These are phyloP conservation scores for Amanita phalloides DNA, from an alignment of 768 basidiomycete genomes.

Conservation along the genomic window DNA sequence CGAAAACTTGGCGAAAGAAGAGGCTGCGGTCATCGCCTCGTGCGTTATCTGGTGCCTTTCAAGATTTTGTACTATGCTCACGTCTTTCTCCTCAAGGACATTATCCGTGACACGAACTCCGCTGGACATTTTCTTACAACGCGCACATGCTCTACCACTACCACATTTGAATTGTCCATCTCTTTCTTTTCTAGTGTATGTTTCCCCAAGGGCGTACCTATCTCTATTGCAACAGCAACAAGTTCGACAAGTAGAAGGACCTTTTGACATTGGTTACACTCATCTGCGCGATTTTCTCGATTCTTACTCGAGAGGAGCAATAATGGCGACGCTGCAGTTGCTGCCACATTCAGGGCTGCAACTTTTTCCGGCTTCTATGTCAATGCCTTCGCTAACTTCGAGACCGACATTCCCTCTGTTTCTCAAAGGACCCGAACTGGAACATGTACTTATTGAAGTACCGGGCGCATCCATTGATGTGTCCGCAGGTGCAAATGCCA, in stretches of 20 bases:
- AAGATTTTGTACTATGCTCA: not conserved
- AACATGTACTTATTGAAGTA: slow-evolving; percentile 40
- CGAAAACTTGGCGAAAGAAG: slow-evolving; percentile 38
- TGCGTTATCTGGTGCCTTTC: slow-evolving; percentile 20
- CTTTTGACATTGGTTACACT: slow-evolving; percentile 37
- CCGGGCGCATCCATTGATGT: slow-evolving; percentile 16
- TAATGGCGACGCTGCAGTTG: slow-evolving; percentile 44
- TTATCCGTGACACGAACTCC: slow-evolving; percentile 32
- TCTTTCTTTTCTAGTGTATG: slow-evolving; percentile 59
- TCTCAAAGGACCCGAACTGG: slow-evolving; percentile 31
- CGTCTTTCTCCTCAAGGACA: slow-evolving; percentile 19
- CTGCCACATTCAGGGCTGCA: slow-evolving; percentile 22
- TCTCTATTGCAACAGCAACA: slow-evolving; percentile 33
- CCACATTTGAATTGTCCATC: slow-evolving; percentile 60
- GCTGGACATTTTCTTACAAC: slow-evolving; percentile 62
- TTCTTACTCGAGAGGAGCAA: slow-evolving; percentile 33
- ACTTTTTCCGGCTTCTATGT: slow-evolving; percentile 31
- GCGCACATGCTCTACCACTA: slow-evolving; percentile 59
- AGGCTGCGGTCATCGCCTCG: slow-evolving; percentile 44
- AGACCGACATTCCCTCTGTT: slow-evolving; percentile 47
- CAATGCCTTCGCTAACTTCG: slow-evolving; percentile 31
- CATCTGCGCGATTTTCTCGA: slow-evolving; percentile 37
- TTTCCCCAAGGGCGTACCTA: slow-evolving; percentile 64
- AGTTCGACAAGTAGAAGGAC: slow-evolving; percentile 10
- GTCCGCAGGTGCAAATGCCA: slow-evolving; percentile 7